Percentiles rank a stretch among this genome's conserved stretches.
These are phyloP conservation scores for Ciborinia camelliae DNA, from an alignment of 2,329 filamentous ascomycete species.

Conservation along the genomic window DNA sequence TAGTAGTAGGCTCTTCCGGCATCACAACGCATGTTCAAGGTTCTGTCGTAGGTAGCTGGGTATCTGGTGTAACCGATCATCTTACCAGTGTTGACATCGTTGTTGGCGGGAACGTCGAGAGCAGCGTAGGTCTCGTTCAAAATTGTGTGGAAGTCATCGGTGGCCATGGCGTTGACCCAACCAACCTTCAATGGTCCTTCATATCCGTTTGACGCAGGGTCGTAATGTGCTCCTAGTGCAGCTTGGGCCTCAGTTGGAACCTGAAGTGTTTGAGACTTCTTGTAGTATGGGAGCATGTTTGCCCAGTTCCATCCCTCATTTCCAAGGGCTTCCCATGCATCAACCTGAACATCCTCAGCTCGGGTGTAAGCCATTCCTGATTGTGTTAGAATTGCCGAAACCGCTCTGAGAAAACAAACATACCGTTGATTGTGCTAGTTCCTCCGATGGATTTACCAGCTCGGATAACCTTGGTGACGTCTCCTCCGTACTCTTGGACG, in stretches of 20 bases:
- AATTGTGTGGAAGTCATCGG: conserved; percentile 36
- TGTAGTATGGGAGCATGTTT: conserved; percentile 33
- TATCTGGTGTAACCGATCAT: conserved; percentile 41
- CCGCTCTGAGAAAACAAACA: conserved; percentile 32
- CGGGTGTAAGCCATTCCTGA: conserved; percentile 41
- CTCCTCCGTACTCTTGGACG: conserved; percentile 36
- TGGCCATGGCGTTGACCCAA: conserved; percentile 36
- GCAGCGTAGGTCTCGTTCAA: conserved; percentile 38
- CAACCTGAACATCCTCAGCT: conserved; percentile 38
- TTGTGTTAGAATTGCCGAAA: conserved; percentile 13
- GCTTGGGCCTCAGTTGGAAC: conserved; percentile 38
- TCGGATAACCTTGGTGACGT: conserved; percentile 34
- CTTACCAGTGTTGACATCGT: conserved; percentile 42
- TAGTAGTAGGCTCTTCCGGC: conserved; percentile 44
- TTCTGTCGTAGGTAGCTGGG: conserved; percentile 43
- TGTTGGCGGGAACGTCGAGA: conserved; percentile 38
- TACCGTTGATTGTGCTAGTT: conserved; percentile 42
- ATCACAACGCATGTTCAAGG: conserved; percentile 41
- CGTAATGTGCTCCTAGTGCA: conserved; percentile 40
- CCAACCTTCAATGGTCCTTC: conserved; percentile 41
- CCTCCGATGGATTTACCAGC: conserved; percentile 45
- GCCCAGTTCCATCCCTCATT: conserved; percentile 41
- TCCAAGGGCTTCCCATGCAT: conserved; percentile 40
- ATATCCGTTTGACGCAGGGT: conserved; percentile 39
- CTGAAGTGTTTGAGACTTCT: conserved; percentile 27